Percentiles rank a stretch among this genome's conserved stretches.
Evolutionary conservation across 2,329 filamentous ascomycete genomes (phyloP).

Genomic region (Boeremia exigua): DNA sequence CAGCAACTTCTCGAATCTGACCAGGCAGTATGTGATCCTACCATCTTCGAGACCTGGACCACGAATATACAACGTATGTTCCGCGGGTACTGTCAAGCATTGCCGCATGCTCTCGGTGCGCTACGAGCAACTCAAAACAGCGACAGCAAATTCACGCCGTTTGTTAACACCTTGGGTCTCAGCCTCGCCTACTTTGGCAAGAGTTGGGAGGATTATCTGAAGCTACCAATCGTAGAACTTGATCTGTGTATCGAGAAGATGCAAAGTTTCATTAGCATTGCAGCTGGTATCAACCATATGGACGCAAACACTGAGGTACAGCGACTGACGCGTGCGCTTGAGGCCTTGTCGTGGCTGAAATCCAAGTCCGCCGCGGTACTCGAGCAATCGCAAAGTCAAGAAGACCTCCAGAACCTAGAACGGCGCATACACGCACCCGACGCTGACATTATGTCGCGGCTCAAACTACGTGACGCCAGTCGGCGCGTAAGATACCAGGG

Average conservation of each 20-base stretch:
- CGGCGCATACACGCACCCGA: conserved; percentile 31
- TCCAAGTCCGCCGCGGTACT: conserved; percentile 16
- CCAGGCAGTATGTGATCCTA: conserved; percentile 25
- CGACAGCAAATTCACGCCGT: conserved; percentile 33
- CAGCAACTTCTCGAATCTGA: conserved; percentile 18
- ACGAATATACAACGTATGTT: conserved; percentile 27
- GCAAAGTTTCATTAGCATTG: conserved; percentile 19
- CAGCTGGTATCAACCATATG: not conserved
- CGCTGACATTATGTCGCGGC: conserved; percentile 17
- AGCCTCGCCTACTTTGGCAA: conserved; percentile 32
- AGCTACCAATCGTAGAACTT: conserved; percentile 32
- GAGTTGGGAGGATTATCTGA: conserved; percentile 38
- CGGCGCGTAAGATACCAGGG: conserved; percentile 34
- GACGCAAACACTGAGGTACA: conserved; percentile 11
- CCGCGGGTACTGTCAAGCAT: conserved; percentile 30
- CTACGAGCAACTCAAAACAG: conserved; percentile 27
- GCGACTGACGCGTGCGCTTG: conserved; percentile 21
- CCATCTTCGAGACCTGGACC: conserved; percentile 33
- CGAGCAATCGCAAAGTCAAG: conserved; percentile 24
- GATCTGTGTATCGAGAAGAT: conserved; percentile 28
- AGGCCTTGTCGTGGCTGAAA: conserved; percentile 23
- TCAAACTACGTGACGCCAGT: conserved; percentile 23
- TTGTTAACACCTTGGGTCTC: conserved; percentile 35
- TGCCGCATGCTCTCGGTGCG: conserved; percentile 35
- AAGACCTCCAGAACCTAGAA: conserved; percentile 34